Evolutionary conservation across 805 yeast species (phyloP), one percentile per base, ranked within the genome.

Genomic region (Geotrichum ghanense): DNA sequence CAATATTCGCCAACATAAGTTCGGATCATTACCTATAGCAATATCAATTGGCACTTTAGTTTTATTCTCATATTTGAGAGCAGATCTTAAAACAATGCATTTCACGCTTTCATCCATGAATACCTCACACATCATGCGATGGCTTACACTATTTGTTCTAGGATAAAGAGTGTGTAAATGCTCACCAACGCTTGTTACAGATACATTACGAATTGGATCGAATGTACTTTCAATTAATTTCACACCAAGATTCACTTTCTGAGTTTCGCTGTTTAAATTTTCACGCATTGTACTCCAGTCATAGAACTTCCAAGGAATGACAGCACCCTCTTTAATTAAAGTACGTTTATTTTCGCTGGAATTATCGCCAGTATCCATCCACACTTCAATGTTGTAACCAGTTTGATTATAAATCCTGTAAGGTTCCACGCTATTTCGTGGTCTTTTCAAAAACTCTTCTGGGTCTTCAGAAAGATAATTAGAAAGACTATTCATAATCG

Each of bases 241-340:
- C 16, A 89, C 70, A 0, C 83, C 87, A 24, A 90, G 63, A 2
- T 72, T 66, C 42, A 78, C 80, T n/a, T 69, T 70, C 17, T 73
- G 75, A 39, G 73, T 76, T 47, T 82, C 82, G 3, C 82, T 75
- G 50, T 76, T 80, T 47, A 89, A 66, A 47, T 79, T 78, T 57
- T 90, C 95, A 62, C 98, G 79, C 21, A 88, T 75, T 24, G 73
- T 72, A 51, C 85, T 72, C 97, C 97, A 92, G 59, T 90, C 96
- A 56, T 89, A 95, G 67, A 94, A 94, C 37, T 88, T 79, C 97
- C 97, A 92, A 1, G 85, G 82, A 3, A 76, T 60, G 3, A 64
- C 62, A 3, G 74, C 76, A 1, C 75, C 74, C 45, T 78, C 70
- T 35, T 67, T 62, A 42, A 62, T 65, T 53, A 45, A 64, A 39